Evolutionary conservation across 352 stramenopile species (phyloP), one percentile per base, ranked within the genome.

Genomic region (Phytophthora hybrid): DNA sequence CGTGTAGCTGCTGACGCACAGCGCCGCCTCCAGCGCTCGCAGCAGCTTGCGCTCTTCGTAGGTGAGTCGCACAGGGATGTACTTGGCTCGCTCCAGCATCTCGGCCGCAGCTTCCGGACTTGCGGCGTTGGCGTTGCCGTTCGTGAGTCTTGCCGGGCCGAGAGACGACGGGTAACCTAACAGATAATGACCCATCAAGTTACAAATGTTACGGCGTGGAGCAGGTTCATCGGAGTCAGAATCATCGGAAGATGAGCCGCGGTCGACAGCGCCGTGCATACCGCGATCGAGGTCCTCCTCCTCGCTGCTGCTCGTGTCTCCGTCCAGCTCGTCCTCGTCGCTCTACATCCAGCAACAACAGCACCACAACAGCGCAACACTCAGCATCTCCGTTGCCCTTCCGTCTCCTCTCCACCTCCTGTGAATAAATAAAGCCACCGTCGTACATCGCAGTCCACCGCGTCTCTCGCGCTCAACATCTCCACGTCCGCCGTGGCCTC

Each of bases 21-120:
- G 87, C 57, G 97, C 89, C 0, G 95, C 95, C 74, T 99, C 95
- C n/a, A 99, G 87, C 26, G 97, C 89, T 32, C 95, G 91, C 69
- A 99, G 75, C 57, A 98, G 84, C 85, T 98, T 98, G 63, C 97
- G 91, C 77, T 99, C 96, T 60, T 98, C 94, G 70, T 98, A 97
- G 32, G 90, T 98, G 34, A 99, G 85, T 19, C 97, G 93, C 69
- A 99, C 77, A n/a, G 97, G 97, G 64, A 99, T 99, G 80, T 93
- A 99, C 82, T 98, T 98, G 73, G 95, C 89, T 63, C 97, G 89
- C 74, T 98, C 95, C 39, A 91, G 76, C 76, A 98, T 91, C 19
- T 76, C 80, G n/a, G 63, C 39, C 7, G 72, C 72, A 44, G 59
- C 57, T 58, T 71, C 58, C 18, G 59, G 37, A 59, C 52, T 77